These are phyloP conservation scores for Umbelopsis sp. DNA, from an alignment of 192 early-diverging fungal species.

Conservation along the genomic window DNA sequence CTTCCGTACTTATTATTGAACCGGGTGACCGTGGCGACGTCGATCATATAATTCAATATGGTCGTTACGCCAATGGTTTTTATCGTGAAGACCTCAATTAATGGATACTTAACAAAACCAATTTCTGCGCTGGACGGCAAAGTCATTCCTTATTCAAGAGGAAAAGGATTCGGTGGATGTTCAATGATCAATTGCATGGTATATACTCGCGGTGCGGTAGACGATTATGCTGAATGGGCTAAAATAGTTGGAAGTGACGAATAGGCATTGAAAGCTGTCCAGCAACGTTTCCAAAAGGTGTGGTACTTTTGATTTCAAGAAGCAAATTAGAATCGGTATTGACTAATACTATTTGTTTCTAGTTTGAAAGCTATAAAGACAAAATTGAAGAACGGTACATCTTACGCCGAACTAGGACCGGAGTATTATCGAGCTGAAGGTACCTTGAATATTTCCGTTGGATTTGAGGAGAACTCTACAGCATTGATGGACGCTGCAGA, in stretches of 20 bases:
- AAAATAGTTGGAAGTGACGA: constrained; percentile 24
- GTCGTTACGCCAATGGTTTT: constrained; percentile 28
- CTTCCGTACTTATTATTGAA: constrained; percentile 1
- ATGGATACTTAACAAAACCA: constrained; percentile 25
- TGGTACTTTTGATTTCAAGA: no score
- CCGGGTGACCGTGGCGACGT: constrained; percentile 25
- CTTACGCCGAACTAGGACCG: neutral
- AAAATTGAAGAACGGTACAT: neutral
- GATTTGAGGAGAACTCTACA: no score
- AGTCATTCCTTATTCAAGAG: constrained; percentile 31
- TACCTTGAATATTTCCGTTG: no score
- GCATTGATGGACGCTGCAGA: no score
- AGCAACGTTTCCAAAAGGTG: constrained; percentile 31
- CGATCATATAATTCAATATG: constrained; percentile 35
- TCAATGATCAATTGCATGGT: constrained; percentile 39
- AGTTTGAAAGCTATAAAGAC: neutral
- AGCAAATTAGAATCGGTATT: no score
- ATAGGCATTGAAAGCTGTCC: constrained; percentile 33
- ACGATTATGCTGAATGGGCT: constrained; percentile 35
- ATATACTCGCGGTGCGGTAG: constrained; percentile 32
- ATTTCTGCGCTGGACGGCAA: constrained; percentile 17
- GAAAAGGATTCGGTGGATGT: constrained; percentile 32
- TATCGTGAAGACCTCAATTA: constrained; percentile 20
- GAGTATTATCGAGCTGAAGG: no score
- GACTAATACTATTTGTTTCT: no score